These are phyloP conservation scores for Pichia sporocuriosa DNA, from an alignment of 805 yeast genomes.

Conservation along the genomic window DNA sequence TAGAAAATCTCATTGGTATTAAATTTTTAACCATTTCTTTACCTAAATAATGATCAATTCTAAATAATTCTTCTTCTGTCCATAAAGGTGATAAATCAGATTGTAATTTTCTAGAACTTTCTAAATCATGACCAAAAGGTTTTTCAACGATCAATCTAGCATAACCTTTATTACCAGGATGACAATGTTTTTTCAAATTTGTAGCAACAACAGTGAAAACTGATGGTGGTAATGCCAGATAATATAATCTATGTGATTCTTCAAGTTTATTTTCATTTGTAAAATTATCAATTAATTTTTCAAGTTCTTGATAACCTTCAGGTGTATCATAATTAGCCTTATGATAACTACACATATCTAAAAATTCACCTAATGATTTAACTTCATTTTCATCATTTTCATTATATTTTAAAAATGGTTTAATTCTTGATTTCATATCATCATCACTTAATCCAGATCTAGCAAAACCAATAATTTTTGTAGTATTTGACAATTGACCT, in stretches of 20 bases:
- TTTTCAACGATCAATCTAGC: slow-evolving; percentile 89
- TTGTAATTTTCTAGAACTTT: slow-evolving; percentile 72
- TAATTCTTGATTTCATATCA: slow-evolving; percentile 63
- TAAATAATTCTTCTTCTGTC: slow-evolving; percentile 83
- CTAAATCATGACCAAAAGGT: slow-evolving; percentile 93
- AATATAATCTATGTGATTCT: slow-evolving; percentile 74
- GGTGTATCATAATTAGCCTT: slow-evolving; percentile 75
- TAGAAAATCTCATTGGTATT: slow-evolving; percentile 83
- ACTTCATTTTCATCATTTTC: slow-evolving; percentile 30
- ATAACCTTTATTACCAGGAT: slow-evolving; percentile 56
- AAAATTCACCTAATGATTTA: slow-evolving; percentile 47
- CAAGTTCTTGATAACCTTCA: slow-evolving; percentile 62
- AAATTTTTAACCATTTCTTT: slow-evolving; percentile 97
- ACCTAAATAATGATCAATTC: slow-evolving; percentile 97
- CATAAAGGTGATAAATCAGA: slow-evolving; percentile 73
- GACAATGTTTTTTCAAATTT: slow-evolving; percentile 61
- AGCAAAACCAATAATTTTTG: slow-evolving; percentile 86
- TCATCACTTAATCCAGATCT: slow-evolving; percentile 65
- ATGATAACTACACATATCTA: slow-evolving; percentile 58
- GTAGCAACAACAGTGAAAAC: slow-evolving; percentile 76
- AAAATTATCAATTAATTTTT: slow-evolving; percentile 46
- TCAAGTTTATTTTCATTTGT: slow-evolving; percentile 43
- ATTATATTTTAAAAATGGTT: slow-evolving; percentile 45
- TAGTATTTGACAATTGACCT: slow-evolving; percentile 64
- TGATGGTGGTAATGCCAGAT: slow-evolving; percentile 92